Evolutionary conservation across 345 rosid genomes (phyloP), one percentile per base, ranked within the genome.

Genomic region (Euphorbia tirucalli): DNA sequence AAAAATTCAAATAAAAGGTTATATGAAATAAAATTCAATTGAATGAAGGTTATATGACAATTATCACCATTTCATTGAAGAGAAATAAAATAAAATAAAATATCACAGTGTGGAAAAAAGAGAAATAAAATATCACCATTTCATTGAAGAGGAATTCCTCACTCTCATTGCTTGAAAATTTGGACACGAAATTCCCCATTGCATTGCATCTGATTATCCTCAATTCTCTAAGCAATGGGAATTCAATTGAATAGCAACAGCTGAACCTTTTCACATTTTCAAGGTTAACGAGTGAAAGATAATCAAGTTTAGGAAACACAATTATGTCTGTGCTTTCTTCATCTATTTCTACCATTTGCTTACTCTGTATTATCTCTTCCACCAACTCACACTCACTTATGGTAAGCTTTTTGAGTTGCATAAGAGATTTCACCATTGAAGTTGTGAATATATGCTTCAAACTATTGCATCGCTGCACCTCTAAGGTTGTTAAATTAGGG

Each of bases 21-120:
- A n/a, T n/a, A n/a, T n/a, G n/a, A n/a, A n/a, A n/a, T n/a, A n/a
- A n/a, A n/a, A n/a, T n/a, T n/a, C n/a, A n/a, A n/a, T n/a, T n/a
- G n/a, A n/a, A n/a, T n/a, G n/a, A n/a, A n/a, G n/a, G n/a, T n/a
- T n/a, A n/a, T n/a, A n/a, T n/a, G n/a, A n/a, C n/a, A n/a, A n/a
- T n/a, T n/a, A n/a, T n/a, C n/a, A 59, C 63, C 63, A 28, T 59
- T 27, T 28, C 37, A 28, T 59, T 57, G 37, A 59, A 59, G n/a
- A n/a, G n/a, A n/a, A n/a, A n/a, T n/a, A n/a, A n/a, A n/a, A n/a
- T n/a, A n/a, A n/a, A n/a, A n/a, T n/a, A n/a, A n/a, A n/a, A n/a
- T n/a, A n/a, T n/a, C n/a, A n/a, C n/a, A n/a, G n/a, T n/a, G n/a
- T n/a, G n/a, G n/a, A n/a, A n/a, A n/a, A 11, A 22, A 11, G 15